These are phyloP conservation scores for Debaryomyces subglobosus DNA, from an alignment of 1,139 yeast species.

Conservation along the genomic window DNA sequence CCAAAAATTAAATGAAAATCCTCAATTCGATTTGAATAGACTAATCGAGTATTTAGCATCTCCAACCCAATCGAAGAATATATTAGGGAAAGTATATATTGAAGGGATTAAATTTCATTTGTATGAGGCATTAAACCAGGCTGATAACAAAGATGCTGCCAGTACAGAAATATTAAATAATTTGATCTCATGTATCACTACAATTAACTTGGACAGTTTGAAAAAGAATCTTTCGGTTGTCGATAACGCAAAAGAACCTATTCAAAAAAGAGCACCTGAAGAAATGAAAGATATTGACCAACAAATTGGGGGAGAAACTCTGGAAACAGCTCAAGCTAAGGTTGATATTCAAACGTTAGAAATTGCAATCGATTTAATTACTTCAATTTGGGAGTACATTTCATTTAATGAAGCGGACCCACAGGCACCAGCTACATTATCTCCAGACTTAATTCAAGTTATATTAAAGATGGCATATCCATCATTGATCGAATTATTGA, in stretches of 20 bases:
- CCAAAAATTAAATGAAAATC: slow-evolving; percentile 24
- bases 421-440: slow-evolving; percentile 24
- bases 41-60: slow-evolving; percentile 22
- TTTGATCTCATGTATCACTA: slow-evolving; percentile 31
- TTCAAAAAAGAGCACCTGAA: slow-evolving; percentile 26
- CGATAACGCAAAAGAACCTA: slow-evolving; percentile 22
- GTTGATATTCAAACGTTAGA: slow-evolving; percentile 66
- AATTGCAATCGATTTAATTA: slow-evolving; percentile 69
- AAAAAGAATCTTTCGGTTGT: slow-evolving; percentile 11
- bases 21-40: slow-evolving; percentile 25
- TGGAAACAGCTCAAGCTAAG: slow-evolving; percentile 49
- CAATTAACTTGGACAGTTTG: slow-evolving; percentile 42
- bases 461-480: slow-evolving; percentile 42
- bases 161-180: slow-evolving; percentile 26
- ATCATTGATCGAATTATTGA: slow-evolving; percentile 40
- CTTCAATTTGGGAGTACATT: slow-evolving; percentile 70
- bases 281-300: slow-evolving; percentile 26
- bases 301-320: slow-evolving; percentile 28
- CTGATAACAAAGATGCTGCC: slow-evolving; percentile 24
- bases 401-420: slow-evolving; percentile 31
- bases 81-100: slow-evolving; percentile 52
- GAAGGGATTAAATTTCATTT: slow-evolving; percentile 67
- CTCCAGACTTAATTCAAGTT: slow-evolving; percentile 26
- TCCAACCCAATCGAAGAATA: slow-evolving; percentile 30
- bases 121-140: slow-evolving; percentile 42